Conservation (phyloP, 441 rosid species). For the Populus hybrid region DNA sequence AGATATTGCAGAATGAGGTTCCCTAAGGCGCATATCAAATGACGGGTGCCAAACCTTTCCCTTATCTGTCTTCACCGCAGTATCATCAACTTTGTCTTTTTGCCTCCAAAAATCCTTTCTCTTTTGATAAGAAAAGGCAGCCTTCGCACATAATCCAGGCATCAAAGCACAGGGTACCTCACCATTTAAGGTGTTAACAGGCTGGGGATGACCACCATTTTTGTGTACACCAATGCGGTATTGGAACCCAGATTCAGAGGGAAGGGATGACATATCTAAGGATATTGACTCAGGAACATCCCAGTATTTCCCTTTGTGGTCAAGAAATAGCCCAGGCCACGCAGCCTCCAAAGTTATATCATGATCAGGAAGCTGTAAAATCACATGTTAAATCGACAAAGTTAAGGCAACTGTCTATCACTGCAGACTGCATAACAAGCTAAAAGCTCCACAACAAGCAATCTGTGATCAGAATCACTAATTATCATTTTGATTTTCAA, state of each 20-base stretch:
- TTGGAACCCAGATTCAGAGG: constrained; percentile 50
- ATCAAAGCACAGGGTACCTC: constrained; percentile 56
- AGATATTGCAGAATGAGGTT: constrained; percentile 74
- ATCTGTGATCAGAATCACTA: not conserved
- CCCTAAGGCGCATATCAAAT: constrained; percentile 57
- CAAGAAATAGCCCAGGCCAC: constrained; percentile 81
- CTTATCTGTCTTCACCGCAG: constrained; percentile 32
- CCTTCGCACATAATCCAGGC: constrained; percentile 80
- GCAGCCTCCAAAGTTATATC: constrained; percentile 79
- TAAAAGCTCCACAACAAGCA: not conserved
- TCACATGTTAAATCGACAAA: not conserved
- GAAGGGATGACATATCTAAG: constrained; percentile 60
- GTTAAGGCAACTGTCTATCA: not conserved
- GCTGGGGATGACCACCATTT: constrained; percentile 52
- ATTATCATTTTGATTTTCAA: not conserved
- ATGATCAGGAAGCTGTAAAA: constrained; percentile 62
- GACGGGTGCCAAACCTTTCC: constrained; percentile 39
- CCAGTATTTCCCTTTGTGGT: constrained; percentile 72
- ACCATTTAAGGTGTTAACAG: constrained; percentile 33
- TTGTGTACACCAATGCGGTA: constrained; percentile 72
- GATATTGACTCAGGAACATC: constrained; percentile 80
- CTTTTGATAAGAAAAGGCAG: constrained; percentile 70
- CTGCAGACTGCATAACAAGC: not conserved
- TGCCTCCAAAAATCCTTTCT: constrained; percentile 68
- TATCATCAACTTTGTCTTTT: constrained; percentile 37